Percentiles rank a stretch among this genome's conserved stretches.
Conservation (phyloP, 345 rosid species). For the Citrus inodora region DNA sequence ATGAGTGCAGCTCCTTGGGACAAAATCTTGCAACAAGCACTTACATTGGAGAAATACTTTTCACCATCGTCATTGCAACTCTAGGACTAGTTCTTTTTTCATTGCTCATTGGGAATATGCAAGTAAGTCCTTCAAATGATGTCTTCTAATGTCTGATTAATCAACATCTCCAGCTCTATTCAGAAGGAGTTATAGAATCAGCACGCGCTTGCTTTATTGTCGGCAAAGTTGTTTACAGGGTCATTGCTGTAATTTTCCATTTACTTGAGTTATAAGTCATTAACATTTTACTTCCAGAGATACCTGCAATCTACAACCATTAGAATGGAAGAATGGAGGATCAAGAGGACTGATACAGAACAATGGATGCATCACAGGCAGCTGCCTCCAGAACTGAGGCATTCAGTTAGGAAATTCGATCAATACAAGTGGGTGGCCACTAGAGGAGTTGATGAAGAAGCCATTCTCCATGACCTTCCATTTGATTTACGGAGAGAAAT, state of each 20-base stretch:
- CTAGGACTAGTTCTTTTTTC: slow-evolving; percentile 34
- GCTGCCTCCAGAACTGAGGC: slow-evolving; percentile 23
- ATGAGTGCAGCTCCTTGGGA: slow-evolving; percentile 22
- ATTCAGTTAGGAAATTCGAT: slow-evolving; percentile 15
- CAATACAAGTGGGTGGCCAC: slow-evolving; percentile 30
- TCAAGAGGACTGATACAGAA: slow-evolving; percentile 25
- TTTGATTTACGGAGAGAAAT: slow-evolving; percentile 15
- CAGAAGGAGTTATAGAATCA: no score
- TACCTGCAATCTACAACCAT: slow-evolving; percentile 15
- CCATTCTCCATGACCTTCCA: slow-evolving; percentile 16
- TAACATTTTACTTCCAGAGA: background rate
- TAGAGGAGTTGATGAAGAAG: slow-evolving; percentile 27
- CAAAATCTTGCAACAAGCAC: slow-evolving; percentile 29
- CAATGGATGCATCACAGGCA: slow-evolving; percentile 28
- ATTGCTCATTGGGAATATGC: slow-evolving; percentile 37
- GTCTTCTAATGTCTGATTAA: no score
- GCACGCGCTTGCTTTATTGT: no score
- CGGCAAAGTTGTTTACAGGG: no score
- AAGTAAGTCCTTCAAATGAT: slow-evolving; percentile 11
- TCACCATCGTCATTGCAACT: slow-evolving; percentile 28
- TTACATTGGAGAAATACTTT: slow-evolving; percentile 30
- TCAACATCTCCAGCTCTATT: no score
- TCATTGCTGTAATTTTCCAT: no score
- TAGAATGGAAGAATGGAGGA: slow-evolving; percentile 21
- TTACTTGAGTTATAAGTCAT: background rate